A percentile compares a stretch with the other conserved stretches of the same genome.
These are phyloP conservation scores for Dothideomycetes sp. DNA, from an alignment of 2,329 filamentous ascomycete species.

Conservation along the genomic window DNA sequence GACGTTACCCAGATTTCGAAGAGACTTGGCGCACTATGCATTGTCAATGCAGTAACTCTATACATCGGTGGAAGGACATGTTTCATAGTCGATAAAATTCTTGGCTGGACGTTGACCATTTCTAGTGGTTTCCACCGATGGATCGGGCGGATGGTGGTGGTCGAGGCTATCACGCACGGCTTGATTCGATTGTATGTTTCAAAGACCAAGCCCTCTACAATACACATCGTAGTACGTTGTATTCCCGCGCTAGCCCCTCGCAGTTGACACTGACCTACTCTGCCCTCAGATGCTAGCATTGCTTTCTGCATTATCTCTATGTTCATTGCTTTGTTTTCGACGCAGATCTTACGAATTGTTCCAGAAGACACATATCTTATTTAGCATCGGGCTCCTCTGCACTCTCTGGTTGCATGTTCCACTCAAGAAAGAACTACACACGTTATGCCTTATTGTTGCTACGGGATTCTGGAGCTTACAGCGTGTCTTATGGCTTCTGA, in stretches of 20 bases:
- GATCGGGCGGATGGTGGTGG: constrained; percentile 6
- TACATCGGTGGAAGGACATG: constrained; percentile 7
- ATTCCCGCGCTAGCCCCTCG: no score
- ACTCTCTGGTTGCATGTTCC: no score
- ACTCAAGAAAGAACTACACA: no score
- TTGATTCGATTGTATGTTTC: not conserved
- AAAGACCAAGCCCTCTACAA: not conserved
- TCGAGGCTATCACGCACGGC: not conserved
- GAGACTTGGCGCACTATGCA: constrained; percentile 6
- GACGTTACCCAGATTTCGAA: not conserved
- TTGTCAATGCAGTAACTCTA: constrained; percentile 13
- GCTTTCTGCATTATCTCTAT: not conserved
- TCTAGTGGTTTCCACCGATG: constrained; percentile 6
- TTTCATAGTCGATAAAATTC: constrained; percentile 1
- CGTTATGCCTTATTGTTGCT: no score
- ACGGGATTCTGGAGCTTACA: not conserved
- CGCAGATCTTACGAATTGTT: constrained; percentile 12
- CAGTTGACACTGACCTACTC: not conserved
- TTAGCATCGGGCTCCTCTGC: no score
- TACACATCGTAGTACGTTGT: not conserved
- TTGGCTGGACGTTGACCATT: not conserved
- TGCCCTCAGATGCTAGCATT: not conserved
- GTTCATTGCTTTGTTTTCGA: constrained; percentile 10
- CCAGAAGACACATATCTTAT: constrained; percentile 13
- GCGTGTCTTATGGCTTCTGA: not conserved